A percentile compares a stretch with the other conserved stretches of the same genome.
Conservation (phyloP, 2,329 filamentous ascomycete genomes). For the Scopulariopsis brevicaulis region DNA sequence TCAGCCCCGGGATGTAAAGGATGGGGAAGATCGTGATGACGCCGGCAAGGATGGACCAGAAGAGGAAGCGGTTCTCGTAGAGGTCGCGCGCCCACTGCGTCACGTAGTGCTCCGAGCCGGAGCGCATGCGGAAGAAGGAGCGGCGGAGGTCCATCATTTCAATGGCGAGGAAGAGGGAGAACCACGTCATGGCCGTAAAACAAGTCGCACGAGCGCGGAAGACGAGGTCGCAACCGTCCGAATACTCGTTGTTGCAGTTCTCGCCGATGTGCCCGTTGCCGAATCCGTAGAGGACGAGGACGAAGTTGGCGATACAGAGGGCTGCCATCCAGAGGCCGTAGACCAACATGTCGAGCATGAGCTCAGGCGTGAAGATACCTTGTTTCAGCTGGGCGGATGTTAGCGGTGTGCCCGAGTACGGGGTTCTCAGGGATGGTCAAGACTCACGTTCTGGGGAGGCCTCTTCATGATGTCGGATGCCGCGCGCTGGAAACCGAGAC, state of each 20-base stretch:
- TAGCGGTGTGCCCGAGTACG: background rate
- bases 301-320: slow-evolving; percentile 46
- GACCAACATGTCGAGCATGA: slow-evolving; percentile 50
- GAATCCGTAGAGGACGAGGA: slow-evolving; percentile 46
- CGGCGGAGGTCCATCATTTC: slow-evolving; percentile 55
- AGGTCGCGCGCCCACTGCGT: slow-evolving; percentile 45
- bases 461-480: slow-evolving; percentile 55
- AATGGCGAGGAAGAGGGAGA: slow-evolving; percentile 58
- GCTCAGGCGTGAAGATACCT: slow-evolving; percentile 54
- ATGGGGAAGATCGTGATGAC: slow-evolving; percentile 46
- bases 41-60: slow-evolving; percentile 36
- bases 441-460: slow-evolving; percentile 46
- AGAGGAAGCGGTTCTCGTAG: slow-evolving; percentile 43
- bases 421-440: background rate
- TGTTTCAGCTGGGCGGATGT: slow-evolving; percentile 18
- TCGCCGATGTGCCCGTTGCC: slow-evolving; percentile 41
- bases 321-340: slow-evolving; percentile 55
- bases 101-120: slow-evolving; percentile 33
- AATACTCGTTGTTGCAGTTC: slow-evolving; percentile 46
- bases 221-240: slow-evolving; percentile 38
- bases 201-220: slow-evolving; percentile 55
- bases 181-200: slow-evolving; percentile 58
- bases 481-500: slow-evolving; percentile 57
- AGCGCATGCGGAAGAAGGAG: slow-evolving; percentile 50
- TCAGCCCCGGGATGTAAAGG: slow-evolving; percentile 59